A percentile compares a stretch with the other conserved stretches of the same genome.
Evolutionary conservation across 2,329 filamentous ascomycete genomes (phyloP).

Genomic region (Monilinia aucupariae): DNA sequence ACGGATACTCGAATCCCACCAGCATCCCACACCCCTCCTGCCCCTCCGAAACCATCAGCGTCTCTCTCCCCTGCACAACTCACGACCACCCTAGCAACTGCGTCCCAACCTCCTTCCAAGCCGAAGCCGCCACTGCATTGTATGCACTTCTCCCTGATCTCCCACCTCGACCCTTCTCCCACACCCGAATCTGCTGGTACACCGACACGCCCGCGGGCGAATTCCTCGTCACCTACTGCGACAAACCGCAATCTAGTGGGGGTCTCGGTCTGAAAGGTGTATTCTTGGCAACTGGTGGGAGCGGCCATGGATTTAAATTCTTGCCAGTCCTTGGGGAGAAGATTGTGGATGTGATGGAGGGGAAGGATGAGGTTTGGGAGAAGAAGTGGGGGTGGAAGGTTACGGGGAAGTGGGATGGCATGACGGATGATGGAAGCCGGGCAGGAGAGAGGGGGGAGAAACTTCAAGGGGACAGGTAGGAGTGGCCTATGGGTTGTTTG

Average conservation of each 20-base stretch:
- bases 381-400: conserved; percentile 50
- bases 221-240: conserved; percentile 51
- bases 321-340: conserved; percentile 44
- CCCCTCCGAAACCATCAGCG: conserved; percentile 14
- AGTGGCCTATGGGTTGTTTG: background rate
- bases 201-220: conserved; percentile 59
- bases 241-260: background rate
- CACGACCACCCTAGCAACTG: conserved; percentile 22
- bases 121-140: conserved; percentile 25
- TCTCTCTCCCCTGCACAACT: conserved; percentile 27
- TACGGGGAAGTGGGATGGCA: conserved; percentile 29
- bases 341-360: conserved; percentile 40
- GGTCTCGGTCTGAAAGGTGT: conserved; percentile 44
- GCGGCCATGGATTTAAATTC: conserved; percentile 48
- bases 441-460: conserved; percentile 30
- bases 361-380: conserved; percentile 39
- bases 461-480: conserved; percentile 8
- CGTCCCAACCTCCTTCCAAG: conserved; percentile 27
- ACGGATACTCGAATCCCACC: conserved; percentile 48
- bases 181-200: conserved; percentile 57
- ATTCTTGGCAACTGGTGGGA: conserved; percentile 46
- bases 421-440: conserved; percentile 32
- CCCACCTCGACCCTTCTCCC: conserved; percentile 45
- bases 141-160: conserved; percentile 49
- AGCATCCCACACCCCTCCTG: conserved; percentile 20